A percentile compares a stretch with the other conserved stretches of the same genome.
Evolutionary conservation across 2,329 filamentous ascomycete genomes (phyloP).

Genomic region (Corinectria fuckeliana): DNA sequence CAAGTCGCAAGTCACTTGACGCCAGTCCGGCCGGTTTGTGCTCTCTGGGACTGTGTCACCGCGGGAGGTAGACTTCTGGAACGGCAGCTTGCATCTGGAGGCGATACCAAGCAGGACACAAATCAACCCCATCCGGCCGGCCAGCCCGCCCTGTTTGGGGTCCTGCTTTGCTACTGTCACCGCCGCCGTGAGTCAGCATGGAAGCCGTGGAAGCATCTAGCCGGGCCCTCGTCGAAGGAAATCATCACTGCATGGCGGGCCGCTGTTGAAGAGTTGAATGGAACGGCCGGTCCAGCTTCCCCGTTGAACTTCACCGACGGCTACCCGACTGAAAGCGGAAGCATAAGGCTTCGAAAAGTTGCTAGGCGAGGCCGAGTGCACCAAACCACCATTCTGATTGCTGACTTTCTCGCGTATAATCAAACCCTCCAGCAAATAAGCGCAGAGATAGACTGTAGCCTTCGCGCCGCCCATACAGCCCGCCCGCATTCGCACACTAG

Average conservation of each 20-base stretch:
- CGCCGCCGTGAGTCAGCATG: slow-evolving; percentile 27
- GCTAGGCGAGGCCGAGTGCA: slow-evolving; percentile 25
- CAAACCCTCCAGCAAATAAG: slow-evolving; percentile 25
- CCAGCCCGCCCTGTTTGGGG: slow-evolving; percentile 29
- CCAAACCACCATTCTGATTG: slow-evolving; percentile 36
- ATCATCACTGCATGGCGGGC: slow-evolving; percentile 30
- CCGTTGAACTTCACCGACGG: slow-evolving; percentile 28
- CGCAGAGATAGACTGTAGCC: neutral
- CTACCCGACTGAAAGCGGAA: slow-evolving; percentile 24
- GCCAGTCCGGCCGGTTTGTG: slow-evolving; percentile 35
- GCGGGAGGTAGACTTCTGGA: slow-evolving; percentile 36
- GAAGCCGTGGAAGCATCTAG: slow-evolving; percentile 24
- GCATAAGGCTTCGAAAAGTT: slow-evolving; percentile 21
- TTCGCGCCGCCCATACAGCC: slow-evolving; percentile 5
- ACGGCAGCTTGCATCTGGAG: slow-evolving; percentile 40
- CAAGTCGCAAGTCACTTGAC: slow-evolving; percentile 35
- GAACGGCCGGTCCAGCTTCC: slow-evolving; percentile 34
- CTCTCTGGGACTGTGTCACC: slow-evolving; percentile 34
- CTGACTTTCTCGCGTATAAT: slow-evolving; percentile 21
- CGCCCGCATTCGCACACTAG: slow-evolving; percentile 22
- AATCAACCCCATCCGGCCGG: slow-evolving; percentile 25
- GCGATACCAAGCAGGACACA: slow-evolving; percentile 34
- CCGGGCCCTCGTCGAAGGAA: slow-evolving; percentile 16
- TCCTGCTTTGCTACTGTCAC: slow-evolving; percentile 20
- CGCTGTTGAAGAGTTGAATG: slow-evolving; percentile 26